phyloP scores from a whole-genome alignment of 169 alveolate genomes.

The Cryptosporidium baileyi region DNA sequence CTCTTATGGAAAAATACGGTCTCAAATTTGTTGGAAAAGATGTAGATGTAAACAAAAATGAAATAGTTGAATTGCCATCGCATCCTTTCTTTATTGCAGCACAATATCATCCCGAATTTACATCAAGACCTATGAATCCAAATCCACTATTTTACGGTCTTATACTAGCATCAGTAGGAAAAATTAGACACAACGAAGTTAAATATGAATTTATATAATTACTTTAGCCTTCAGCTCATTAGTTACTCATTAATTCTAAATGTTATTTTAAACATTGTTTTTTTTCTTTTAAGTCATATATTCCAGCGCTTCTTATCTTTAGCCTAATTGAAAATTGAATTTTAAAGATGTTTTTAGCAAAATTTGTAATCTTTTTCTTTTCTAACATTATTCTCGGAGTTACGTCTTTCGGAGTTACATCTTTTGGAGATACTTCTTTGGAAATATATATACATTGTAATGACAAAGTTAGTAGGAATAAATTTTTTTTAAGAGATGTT shows the following conservation, averaged over 20 bases:
- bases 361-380: background rate
- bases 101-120: constrained; percentile 96
- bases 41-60: constrained; percentile 87
- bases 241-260: too few species aligned
- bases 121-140: constrained; percentile 87
- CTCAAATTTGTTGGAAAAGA: constrained; percentile 90
- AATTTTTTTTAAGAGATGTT: background rate
- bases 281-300: too few species aligned
- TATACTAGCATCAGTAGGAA: constrained; percentile 82
- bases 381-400: too few species aligned
- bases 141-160: constrained; percentile 86
- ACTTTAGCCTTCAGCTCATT: too few species aligned
- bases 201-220: constrained; percentile 20
- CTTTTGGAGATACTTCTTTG: background rate
- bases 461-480: background rate
- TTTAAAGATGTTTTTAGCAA: too few species aligned
- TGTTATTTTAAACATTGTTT: too few species aligned
- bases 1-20: constrained; percentile 85
- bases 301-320: too few species aligned
- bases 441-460: background rate
- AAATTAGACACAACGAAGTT: constrained; percentile 39
- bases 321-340: too few species aligned
- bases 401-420: background rate
- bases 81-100: constrained; percentile 92
- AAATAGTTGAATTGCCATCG: constrained; percentile 82